A percentile compares a stretch with the other conserved stretches of the same genome.
Conservation (phyloP, 2,329 filamentous ascomycete genomes). For the Microcyclospora pomicola region DNA sequence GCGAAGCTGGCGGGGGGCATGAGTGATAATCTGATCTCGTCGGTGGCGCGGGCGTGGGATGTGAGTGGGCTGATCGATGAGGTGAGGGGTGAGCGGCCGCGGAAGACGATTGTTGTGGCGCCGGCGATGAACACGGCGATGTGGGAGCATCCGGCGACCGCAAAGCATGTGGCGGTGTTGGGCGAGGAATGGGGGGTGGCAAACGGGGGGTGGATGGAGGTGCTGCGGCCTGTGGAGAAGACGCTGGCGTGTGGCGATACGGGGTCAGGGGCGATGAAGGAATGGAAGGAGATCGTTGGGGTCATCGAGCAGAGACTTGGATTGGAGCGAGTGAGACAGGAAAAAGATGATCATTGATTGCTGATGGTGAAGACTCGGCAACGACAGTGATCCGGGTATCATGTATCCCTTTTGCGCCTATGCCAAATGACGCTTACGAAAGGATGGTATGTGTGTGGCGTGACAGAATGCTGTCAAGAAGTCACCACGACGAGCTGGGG, state of each 20-base stretch:
- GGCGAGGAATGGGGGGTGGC: slow-evolving; percentile 41
- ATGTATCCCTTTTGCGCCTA: slow-evolving; percentile 3
- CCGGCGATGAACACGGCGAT: slow-evolving; percentile 83
- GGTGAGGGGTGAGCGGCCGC: slow-evolving; percentile 20
- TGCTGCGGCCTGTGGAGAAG: slow-evolving; percentile 62
- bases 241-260: slow-evolving; percentile 72
- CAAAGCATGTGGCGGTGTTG: slow-evolving; percentile 53
- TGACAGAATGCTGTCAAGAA: too few species aligned
- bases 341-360: slow-evolving; percentile 1
- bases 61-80: slow-evolving; percentile 46
- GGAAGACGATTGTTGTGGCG: slow-evolving; percentile 60
- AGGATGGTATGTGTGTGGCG: too few species aligned
- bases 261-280: slow-evolving; percentile 69
- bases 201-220: slow-evolving; percentile 45
- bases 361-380: too few species aligned
- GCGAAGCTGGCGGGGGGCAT: slow-evolving; percentile 72
- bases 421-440: neutral
- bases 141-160: slow-evolving; percentile 76
- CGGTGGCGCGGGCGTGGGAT: slow-evolving; percentile 80
- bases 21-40: slow-evolving; percentile 59
- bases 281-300: slow-evolving; percentile 61
- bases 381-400: slow-evolving; percentile 5
- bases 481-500: too few species aligned
- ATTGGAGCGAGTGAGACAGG: slow-evolving; percentile 4
- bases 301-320: slow-evolving; percentile 40